These are phyloP conservation scores for Knoxia roxburghii DNA, from an alignment of 257 asterid genomes.

Conservation along the genomic window DNA sequence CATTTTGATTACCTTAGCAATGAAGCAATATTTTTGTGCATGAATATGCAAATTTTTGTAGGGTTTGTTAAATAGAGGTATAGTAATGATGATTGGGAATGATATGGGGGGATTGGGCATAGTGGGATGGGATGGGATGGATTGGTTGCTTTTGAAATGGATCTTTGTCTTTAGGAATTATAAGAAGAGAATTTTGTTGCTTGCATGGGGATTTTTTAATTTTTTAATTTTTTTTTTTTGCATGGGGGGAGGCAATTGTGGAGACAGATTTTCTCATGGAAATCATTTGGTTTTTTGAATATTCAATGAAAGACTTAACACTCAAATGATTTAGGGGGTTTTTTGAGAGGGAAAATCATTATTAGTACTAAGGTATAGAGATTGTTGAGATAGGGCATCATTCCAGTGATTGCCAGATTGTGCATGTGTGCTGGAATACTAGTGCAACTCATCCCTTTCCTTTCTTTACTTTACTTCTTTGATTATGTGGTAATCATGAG, in stretches of 20 bases:
- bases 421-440: conserved; percentile 22
- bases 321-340: no score
- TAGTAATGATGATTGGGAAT: neutral
- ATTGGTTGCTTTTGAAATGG: conserved; percentile 15
- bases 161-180: conserved; percentile 3
- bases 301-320: conserved; percentile 11
- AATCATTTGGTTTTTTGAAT: conserved; percentile 47
- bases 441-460: no score
- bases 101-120: neutral
- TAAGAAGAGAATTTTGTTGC: conserved; percentile 20
- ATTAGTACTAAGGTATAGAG: no score
- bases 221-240: conserved; percentile 2
- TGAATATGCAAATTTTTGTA: neutral
- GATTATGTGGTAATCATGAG: conserved; percentile 42
- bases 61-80: neutral
- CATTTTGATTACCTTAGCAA: conserved; percentile 10
- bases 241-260: conserved; percentile 19
- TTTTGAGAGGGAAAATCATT: conserved; percentile 19
- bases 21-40: conserved; percentile 7
- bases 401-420: conserved; percentile 3
- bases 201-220: conserved; percentile 33
- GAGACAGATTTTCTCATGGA: conserved; percentile 48
- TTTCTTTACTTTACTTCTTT: neutral
- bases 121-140: conserved; percentile 3
- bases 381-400: no score